Evolutionary conservation across 352 stramenopile genomes (phyloP).

Genomic region (Phytophthora nicotianae): DNA sequence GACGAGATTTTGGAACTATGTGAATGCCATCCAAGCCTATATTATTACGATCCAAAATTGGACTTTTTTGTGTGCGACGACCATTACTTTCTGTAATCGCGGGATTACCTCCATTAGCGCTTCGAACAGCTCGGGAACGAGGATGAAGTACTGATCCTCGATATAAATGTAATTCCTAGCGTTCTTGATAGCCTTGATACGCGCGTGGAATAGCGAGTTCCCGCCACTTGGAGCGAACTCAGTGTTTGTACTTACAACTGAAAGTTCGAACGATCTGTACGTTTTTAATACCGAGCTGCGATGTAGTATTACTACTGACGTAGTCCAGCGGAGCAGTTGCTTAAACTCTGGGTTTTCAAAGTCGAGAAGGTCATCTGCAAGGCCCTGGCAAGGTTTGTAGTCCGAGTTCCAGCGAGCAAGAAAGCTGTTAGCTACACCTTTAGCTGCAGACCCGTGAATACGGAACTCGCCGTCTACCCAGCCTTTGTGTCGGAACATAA

Average conservation of each 20-base stretch:
- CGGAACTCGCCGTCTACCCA: slow-evolving; percentile 60
- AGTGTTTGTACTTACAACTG: slow-evolving; percentile 55
- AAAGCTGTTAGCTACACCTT: slow-evolving; percentile 67
- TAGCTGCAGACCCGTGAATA: slow-evolving; percentile 47
- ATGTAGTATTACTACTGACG: slow-evolving; percentile 11
- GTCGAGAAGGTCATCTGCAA: slow-evolving; percentile 27
- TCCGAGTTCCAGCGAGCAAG: slow-evolving; percentile 57
- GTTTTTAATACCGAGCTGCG: slow-evolving; percentile 31
- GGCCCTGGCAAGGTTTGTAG: slow-evolving; percentile 1
- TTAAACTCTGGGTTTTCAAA: neutral
- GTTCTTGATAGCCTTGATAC: slow-evolving; percentile 50
- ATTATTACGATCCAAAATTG: too few species aligned
- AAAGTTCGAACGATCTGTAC: slow-evolving; percentile 67
- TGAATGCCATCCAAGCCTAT: too few species aligned
- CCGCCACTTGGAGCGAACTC: slow-evolving; percentile 62
- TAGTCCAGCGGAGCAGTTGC: slow-evolving; percentile 8
- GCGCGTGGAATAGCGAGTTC: slow-evolving; percentile 44
- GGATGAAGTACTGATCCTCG: slow-evolving; percentile 41
- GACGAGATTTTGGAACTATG: too few species aligned
- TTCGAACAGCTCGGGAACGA: slow-evolving; percentile 49
- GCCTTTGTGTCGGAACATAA: slow-evolving; percentile 43
- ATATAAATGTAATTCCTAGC: slow-evolving; percentile 47
- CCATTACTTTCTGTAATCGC: slow-evolving; percentile 49
- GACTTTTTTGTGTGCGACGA: slow-evolving; percentile 38
- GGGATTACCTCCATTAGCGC: slow-evolving; percentile 53